Evolutionary conservation across 805 yeast genomes (phyloP).

Genomic region (Tetrapisispora nanseiensis): DNA sequence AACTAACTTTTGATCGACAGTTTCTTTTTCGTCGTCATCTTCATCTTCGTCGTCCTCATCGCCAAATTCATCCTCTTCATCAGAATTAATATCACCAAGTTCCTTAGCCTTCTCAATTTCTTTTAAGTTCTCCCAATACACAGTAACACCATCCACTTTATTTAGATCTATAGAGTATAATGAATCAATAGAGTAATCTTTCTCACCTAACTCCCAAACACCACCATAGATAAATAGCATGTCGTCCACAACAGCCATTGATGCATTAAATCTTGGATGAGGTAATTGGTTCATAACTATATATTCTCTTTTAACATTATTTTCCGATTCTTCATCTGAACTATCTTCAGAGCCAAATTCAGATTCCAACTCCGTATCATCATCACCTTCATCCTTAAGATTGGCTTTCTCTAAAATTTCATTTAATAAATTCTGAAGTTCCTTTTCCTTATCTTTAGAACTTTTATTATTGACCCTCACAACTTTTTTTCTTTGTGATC

Average conservation of each 20-base stretch:
- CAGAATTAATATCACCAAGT: conserved; percentile 49
- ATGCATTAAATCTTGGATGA: conserved; percentile 80
- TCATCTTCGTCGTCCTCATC: conserved; percentile 65
- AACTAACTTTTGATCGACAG: conserved; percentile 33
- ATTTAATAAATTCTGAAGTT: conserved; percentile 73
- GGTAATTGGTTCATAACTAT: conserved; percentile 59
- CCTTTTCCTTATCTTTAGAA: conserved; percentile 54
- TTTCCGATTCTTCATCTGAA: conserved; percentile 20
- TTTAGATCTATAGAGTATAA: conserved; percentile 80
- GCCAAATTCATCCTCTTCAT: conserved; percentile 52
- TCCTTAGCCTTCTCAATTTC: conserved; percentile 40
- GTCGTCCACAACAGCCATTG: conserved; percentile 80
- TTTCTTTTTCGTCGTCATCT: conserved; percentile 44
- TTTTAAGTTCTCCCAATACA: conserved; percentile 79
- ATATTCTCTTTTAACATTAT: conserved; percentile 37
- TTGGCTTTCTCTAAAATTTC: conserved; percentile 66
- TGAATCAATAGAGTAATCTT: conserved; percentile 74
- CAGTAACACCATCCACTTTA: conserved; percentile 77
- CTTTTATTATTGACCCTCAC: conserved; percentile 36
- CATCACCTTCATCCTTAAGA: conserved; percentile 46
- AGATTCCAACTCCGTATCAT: conserved; percentile 23
- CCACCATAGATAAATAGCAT: conserved; percentile 81
- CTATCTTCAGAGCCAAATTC: conserved; percentile 31
- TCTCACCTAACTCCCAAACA: conserved; percentile 79
- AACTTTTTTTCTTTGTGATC: conserved; percentile 31